These are phyloP conservation scores for Diaporthe nobilis DNA, from an alignment of 2,329 filamentous ascomycete species.

Conservation along the genomic window DNA sequence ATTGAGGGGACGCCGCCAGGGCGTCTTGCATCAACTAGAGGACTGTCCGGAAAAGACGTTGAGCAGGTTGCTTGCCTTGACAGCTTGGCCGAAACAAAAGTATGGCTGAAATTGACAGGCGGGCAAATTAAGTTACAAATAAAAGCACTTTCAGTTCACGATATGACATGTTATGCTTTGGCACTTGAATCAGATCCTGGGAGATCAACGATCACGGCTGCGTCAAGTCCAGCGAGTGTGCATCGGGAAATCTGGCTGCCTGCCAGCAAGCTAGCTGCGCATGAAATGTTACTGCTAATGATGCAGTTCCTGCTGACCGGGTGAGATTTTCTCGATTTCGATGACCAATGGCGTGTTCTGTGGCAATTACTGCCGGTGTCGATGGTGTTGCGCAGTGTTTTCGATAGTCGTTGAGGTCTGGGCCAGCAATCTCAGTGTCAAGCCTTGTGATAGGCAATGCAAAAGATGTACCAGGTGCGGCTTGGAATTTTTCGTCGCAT, in stretches of 20 bases:
- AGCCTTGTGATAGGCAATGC: background rate
- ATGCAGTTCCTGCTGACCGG: background rate
- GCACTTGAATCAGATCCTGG: background rate
- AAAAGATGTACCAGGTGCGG: background rate
- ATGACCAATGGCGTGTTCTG: background rate
- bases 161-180: background rate
- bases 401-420: background rate
- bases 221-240: background rate
- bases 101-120: background rate
- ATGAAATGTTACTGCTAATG: background rate
- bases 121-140: background rate
- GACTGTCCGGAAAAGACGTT: background rate
- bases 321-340: too few species aligned
- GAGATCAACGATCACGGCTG: background rate
- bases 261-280: background rate
- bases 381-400: background rate
- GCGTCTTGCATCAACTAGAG: background rate
- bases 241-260: background rate
- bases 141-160: too few species aligned
- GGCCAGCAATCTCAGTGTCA: background rate
- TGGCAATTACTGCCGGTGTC: background rate
- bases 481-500: background rate
- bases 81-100: background rate
- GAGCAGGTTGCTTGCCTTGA: background rate
- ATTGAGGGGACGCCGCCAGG: background rate